A percentile compares a stretch with the other conserved stretches of the same genome.
phyloP scores from a whole-genome alignment of 176 grass and related monocot species.

The Guadua angustifolia region DNA sequence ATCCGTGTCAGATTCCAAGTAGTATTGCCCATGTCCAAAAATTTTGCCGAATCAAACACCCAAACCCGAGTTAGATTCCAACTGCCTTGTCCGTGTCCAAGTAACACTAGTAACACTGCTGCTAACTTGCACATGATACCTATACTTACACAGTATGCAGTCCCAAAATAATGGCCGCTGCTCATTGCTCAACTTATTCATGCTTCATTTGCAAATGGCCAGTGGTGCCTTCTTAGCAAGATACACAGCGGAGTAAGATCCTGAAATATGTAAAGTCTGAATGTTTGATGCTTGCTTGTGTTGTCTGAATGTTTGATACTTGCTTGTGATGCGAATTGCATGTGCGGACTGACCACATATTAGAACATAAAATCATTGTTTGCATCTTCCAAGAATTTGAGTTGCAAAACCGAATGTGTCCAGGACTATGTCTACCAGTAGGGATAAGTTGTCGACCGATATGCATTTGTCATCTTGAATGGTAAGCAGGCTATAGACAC shows the following conservation, averaged over 20 bases:
- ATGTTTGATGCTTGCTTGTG: background rate
- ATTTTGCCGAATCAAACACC: too few relatives aligned
- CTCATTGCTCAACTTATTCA: slow-evolving; percentile 23
- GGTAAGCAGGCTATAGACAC: slow-evolving; percentile 37
- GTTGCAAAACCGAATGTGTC: slow-evolving; percentile 21
- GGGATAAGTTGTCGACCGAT: background rate
- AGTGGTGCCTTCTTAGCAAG: background rate
- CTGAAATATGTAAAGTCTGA: background rate
- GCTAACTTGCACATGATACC: slow-evolving; percentile 49
- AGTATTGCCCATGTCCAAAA: too few relatives aligned
- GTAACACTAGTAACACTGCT: too few relatives aligned
- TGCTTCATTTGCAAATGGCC: background rate
- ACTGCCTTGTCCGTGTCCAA: too few relatives aligned
- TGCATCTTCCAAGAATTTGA: slow-evolving; percentile 22
- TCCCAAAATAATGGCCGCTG: background rate
- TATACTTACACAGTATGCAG: slow-evolving; percentile 46
- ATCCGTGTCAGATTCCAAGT: too few relatives aligned
- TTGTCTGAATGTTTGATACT: slow-evolving; percentile 3
- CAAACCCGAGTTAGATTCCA: too few relatives aligned
- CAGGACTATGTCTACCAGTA: slow-evolving; percentile 22
- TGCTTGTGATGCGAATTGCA: background rate
- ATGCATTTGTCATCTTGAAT: slow-evolving; percentile 5
- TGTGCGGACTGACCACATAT: background rate
- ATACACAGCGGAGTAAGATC: background rate
- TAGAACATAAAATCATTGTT: slow-evolving; percentile 11